Conservation (phyloP, 2,329 filamentous ascomycete species). For the Keithomyces neogunnii region DNA sequence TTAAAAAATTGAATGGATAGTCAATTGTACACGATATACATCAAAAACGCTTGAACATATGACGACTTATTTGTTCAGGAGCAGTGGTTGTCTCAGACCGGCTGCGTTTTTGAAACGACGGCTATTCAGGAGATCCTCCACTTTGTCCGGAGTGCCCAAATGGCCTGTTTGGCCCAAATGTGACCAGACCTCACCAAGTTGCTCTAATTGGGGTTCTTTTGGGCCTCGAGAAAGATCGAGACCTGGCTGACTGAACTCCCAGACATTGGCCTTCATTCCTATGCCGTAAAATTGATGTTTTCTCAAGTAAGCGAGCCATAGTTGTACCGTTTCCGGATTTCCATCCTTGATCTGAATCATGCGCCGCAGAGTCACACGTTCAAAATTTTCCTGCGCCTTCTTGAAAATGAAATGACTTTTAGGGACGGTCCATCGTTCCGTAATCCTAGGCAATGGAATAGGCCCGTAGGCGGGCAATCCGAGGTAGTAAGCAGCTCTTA, state of each 20-base stretch:
- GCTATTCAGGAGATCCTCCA: slow-evolving; percentile 47
- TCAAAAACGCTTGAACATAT: no score
- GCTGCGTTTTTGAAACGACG: slow-evolving; percentile 36
- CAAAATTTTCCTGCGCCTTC: slow-evolving; percentile 97
- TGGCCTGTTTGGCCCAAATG: slow-evolving; percentile 46
- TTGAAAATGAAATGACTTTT: slow-evolving; percentile 88
- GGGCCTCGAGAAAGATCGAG: slow-evolving; percentile 17
- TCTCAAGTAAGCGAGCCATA: slow-evolving; percentile 86
- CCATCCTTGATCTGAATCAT: slow-evolving; percentile 91
- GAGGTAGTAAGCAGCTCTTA: slow-evolving; percentile 91
- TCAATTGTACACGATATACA: not conserved
- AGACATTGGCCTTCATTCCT: slow-evolving; percentile 98
- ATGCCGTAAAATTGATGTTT: slow-evolving; percentile 95
- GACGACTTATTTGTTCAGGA: not conserved
- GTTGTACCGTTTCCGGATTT: slow-evolving; percentile 75
- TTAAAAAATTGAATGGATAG: not conserved
- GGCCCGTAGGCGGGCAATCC: slow-evolving; percentile 79
- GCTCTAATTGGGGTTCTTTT: slow-evolving; percentile 15
- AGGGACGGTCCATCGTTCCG: slow-evolving; percentile 91
- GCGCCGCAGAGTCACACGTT: slow-evolving; percentile 76
- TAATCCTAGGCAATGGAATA: slow-evolving; percentile 75
- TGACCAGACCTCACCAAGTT: slow-evolving; percentile 44
- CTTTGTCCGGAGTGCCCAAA: slow-evolving; percentile 42
- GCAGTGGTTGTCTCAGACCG: slow-evolving; percentile 16
- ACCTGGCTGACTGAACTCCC: slow-evolving; percentile 73